Base-by-base conservation (phyloP, 371 early-diverging fungal genomes). In the Circinella minor region DNA sequence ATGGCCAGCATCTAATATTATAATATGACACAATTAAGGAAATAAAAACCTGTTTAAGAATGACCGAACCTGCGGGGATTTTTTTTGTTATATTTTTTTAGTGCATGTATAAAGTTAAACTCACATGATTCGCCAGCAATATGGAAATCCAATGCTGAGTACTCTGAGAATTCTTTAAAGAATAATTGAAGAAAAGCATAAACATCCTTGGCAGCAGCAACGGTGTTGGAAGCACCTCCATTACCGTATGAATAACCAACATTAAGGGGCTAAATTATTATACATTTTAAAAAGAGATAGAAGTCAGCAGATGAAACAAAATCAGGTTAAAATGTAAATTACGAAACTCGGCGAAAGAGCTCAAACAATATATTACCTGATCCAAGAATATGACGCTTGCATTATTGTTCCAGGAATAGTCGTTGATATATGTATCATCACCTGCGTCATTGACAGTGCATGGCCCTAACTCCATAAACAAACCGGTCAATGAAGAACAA, bases 301-400 rank as follows among this genome's bases (percentile, higher is more conserved):
- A 43, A 27, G 27, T 27, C 27, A 27, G 27, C 27, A 27, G 27
- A 27, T 27, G 27, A 27, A 27, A 27, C 27, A 27, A 27, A 27
- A 27, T 27, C 27, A 27, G 27, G 2, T 27, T 27, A 1, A 0
- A 27, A 27, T 27, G 27, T 27, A 27, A 27, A 27, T 27, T 27
- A 27, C 27, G 27, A 27, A 27, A 27, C 27, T 27, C 27, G 27
- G 27, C 27, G 27, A 27, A 27, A 27, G 27, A 27, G 27, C 27
- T 27, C 27, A 27, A 27, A 27, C 27, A 27, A 2, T 27, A 57
- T 17, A 34, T 57, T 73, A 80, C 80, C 69, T 90, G 96, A 78
- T 96, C 97, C 68, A 96, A 80, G 76, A 91, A 96, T 62, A 96
- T 83, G 36, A 95, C 66, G 62, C 93, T 94, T 36, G 95, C 91